Percentiles rank a stretch among this genome's conserved stretches.
These are phyloP conservation scores for Acarospora socialis DNA, from an alignment of 2,329 filamentous ascomycete species.

Conservation along the genomic window DNA sequence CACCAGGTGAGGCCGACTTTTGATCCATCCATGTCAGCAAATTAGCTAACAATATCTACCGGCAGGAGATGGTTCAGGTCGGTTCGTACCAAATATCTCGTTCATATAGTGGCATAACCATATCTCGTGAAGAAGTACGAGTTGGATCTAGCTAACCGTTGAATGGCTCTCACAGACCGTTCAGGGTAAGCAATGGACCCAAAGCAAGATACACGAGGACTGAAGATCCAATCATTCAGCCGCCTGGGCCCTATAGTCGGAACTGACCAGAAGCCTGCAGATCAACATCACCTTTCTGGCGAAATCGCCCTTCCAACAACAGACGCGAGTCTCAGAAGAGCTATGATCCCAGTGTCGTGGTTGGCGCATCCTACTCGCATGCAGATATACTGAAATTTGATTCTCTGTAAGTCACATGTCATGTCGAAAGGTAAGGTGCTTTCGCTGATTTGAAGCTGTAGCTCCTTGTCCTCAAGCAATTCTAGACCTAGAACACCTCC, in stretches of 20 bases:
- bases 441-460: too few relatives aligned
- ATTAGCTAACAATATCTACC: slow-evolving; percentile 3
- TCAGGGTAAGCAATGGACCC: too few relatives aligned
- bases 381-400: slow-evolving; percentile 86
- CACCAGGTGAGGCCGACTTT: slow-evolving; percentile 47
- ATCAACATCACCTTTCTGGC: slow-evolving; percentile 82
- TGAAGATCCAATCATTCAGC: too few relatives aligned
- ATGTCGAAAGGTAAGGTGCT: too few relatives aligned
- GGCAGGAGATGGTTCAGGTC: slow-evolving; percentile 98
- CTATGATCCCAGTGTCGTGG: slow-evolving; percentile 57
- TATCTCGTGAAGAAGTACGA: too few relatives aligned
- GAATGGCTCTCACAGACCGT: too few relatives aligned
- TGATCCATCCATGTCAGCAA: not conserved
- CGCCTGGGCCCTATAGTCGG: too few relatives aligned
- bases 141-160: too few relatives aligned
- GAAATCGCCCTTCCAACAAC: slow-evolving; percentile 39
- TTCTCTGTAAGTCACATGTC: slow-evolving; percentile 52
- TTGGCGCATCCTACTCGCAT: slow-evolving; percentile 92
- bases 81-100: slow-evolving; percentile 49
- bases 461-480: slow-evolving; percentile 44
- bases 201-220: too few relatives aligned
- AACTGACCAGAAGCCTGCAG: slow-evolving; percentile 37
- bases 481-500: slow-evolving; percentile 64
- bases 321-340: slow-evolving; percentile 41
- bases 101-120: too few relatives aligned